Percentiles rank a stretch among this genome's conserved stretches.
Conservation (phyloP, 768 basidiomycete genomes). For the Scleroderma citrinum region DNA sequence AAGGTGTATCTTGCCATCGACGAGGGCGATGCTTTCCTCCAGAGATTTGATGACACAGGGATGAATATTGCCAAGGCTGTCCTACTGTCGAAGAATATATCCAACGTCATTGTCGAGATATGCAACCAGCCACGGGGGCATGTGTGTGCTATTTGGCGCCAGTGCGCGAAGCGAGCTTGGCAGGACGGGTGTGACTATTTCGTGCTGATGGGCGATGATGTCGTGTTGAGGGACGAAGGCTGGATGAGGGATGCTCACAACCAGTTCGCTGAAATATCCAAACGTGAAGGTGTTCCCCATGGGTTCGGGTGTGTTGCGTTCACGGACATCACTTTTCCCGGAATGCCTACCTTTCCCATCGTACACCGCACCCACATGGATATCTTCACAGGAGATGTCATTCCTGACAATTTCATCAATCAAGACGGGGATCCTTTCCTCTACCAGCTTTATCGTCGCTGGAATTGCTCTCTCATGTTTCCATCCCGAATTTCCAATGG, state of each 20-base stretch:
- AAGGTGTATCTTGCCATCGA: slow-evolving; percentile 52
- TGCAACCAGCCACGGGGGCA: slow-evolving; percentile 39
- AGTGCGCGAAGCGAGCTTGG: slow-evolving; percentile 44
- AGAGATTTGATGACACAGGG: slow-evolving; percentile 7
- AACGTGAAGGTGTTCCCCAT: slow-evolving; percentile 25
- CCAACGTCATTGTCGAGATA: slow-evolving; percentile 30
- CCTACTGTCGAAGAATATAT: slow-evolving; percentile 33
- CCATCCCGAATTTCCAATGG: slow-evolving; percentile 35
- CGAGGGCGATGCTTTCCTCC: slow-evolving; percentile 39
- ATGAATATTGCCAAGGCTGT: slow-evolving; percentile 32
- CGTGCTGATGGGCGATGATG: slow-evolving; percentile 51
- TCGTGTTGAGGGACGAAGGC: slow-evolving; percentile 41
- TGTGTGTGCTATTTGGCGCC: slow-evolving; percentile 50
- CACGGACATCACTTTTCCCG: slow-evolving; percentile 48
- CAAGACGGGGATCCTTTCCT: slow-evolving; percentile 57
- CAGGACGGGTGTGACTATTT: slow-evolving; percentile 44
- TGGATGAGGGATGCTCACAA: slow-evolving; percentile 44
- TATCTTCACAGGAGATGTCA: slow-evolving; percentile 44
- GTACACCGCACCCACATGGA: slow-evolving; percentile 51
- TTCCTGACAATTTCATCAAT: slow-evolving; percentile 49
- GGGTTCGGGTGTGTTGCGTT: slow-evolving; percentile 57
- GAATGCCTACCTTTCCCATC: slow-evolving; percentile 59
- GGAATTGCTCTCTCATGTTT: slow-evolving; percentile 45
- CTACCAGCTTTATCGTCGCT: slow-evolving; percentile 56
- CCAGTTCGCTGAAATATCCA: slow-evolving; percentile 34